Evolutionary conservation across 2,329 filamentous ascomycete species (phyloP).

Genomic region (Ophiostoma australiae): DNA sequence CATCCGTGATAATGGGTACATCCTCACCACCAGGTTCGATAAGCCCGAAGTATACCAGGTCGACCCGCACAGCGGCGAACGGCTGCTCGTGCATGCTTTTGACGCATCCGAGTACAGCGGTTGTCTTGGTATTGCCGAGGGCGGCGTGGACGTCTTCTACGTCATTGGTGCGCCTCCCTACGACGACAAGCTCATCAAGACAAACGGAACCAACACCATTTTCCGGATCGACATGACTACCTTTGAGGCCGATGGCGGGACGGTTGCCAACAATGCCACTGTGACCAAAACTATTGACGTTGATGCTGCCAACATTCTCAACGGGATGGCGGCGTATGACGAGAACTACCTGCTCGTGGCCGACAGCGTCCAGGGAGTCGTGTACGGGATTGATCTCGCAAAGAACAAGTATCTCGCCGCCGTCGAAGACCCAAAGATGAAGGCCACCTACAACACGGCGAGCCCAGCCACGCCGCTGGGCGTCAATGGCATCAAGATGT

Average conservation of each 20-base stretch:
- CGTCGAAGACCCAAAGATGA: not conserved
- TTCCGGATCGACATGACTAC: not conserved
- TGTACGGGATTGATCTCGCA: not conserved
- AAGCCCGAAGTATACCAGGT: not conserved
- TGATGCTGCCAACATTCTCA: not conserved
- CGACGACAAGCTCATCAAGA: not conserved
- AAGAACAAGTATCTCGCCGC: not conserved
- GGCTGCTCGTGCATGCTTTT: not conserved
- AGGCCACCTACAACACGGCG: not conserved
- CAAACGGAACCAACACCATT: not conserved
- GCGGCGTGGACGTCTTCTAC: not conserved
- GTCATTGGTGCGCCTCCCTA: not conserved
- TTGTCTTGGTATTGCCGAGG: not conserved
- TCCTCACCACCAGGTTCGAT: not conserved
- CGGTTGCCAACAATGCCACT: not conserved
- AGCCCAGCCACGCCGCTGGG: conserved; percentile 9
- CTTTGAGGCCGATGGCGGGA: not conserved
- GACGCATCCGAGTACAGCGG: not conserved
- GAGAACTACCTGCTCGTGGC: not conserved
- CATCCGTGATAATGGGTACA: not conserved
- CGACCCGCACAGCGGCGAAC: not conserved
- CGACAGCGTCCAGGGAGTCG: not conserved
- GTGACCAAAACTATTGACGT: not conserved
- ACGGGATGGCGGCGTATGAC: not conserved
- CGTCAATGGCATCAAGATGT: conserved; percentile 4